Evolutionary conservation across 768 basidiomycete genomes (phyloP), one percentile per base, ranked within the genome.

Genomic region (Candolleomyces aberdarensis): DNA sequence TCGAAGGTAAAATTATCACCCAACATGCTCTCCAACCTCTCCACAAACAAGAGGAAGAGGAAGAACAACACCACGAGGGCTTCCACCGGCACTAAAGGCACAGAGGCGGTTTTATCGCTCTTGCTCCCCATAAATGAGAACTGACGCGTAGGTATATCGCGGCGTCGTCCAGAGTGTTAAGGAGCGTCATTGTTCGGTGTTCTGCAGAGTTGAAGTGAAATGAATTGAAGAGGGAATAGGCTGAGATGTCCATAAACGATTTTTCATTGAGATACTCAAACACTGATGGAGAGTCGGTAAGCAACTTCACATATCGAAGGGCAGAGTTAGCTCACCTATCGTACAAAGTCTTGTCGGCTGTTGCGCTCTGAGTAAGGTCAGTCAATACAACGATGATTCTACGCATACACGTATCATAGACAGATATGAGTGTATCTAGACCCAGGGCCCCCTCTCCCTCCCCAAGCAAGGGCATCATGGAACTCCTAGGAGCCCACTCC

Each of bases 81-180:
- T 70, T 59, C 55, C 68, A 63, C 64, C 60, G 58, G 56, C 47
- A 11, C 36, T 36, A 47, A 61, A 49, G 58, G 63, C 57, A 61
- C 63, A 60, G 63, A 57, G 51, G 62, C 70, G 64, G 64, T 62
- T 65, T 52, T 56, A 29, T 61, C 31, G 32, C 14, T 93, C 70
- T 96, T 77, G 94, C 93, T 96, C 89, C 83, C 86, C 74, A 93
- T 92, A 96, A 96, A 96, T 96, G 89, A 94, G 92, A 85, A 88
- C 87, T 83, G 78, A 78, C 90, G 89, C 86, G 87, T 94, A 72
- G 75, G 71, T 36, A 70, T 67, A 61, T 73, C 65, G 67, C 64
- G 49, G 78, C 88, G 88, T 83, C 85, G 86, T 83, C 88, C 94
- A 96, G 94, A 96, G 94, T 96, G 94, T 96, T 84, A 84, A 83